Percentiles rank a stretch among this genome's conserved stretches.
phyloP scores from a whole-genome alignment of 2,329 filamentous ascomycete species.

The Hypoxylon sp. region DNA sequence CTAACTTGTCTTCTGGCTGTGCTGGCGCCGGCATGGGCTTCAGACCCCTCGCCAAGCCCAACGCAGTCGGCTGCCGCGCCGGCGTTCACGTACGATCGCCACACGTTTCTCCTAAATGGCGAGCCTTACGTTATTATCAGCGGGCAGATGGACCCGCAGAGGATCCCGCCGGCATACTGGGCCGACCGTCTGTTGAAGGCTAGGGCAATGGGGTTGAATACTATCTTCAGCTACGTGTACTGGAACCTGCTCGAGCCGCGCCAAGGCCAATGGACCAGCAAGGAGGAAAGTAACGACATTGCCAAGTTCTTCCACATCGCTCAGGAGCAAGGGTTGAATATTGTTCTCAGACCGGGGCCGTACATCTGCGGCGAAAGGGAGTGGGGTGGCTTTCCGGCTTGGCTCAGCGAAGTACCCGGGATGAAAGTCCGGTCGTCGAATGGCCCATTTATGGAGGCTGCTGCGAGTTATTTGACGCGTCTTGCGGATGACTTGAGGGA shows the following conservation, averaged over 20 bases:
- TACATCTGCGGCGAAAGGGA: constrained; percentile 66
- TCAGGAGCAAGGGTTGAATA: constrained; percentile 62
- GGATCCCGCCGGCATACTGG: constrained; percentile 64
- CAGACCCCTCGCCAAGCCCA: constrained; percentile 7
- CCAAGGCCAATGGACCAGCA: constrained; percentile 57
- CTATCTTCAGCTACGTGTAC: constrained; percentile 66
- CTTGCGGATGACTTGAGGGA: constrained; percentile 56
- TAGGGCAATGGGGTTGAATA: constrained; percentile 64
- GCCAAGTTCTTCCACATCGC: constrained; percentile 63
- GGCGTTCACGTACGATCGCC: constrained; percentile 59
- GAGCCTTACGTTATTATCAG: constrained; percentile 61
- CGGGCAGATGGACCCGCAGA: constrained; percentile 66
- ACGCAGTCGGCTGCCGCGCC: constrained; percentile 34
- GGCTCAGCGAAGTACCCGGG: constrained; percentile 59
- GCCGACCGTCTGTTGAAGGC: constrained; percentile 61
- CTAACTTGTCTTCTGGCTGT: constrained; percentile 15
- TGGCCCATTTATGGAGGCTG: constrained; percentile 57
- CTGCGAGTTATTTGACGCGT: constrained; percentile 57
- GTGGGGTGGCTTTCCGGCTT: constrained; percentile 65
- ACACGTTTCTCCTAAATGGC: constrained; percentile 59
- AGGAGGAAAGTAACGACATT: constrained; percentile 62
- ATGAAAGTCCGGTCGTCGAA: constrained; percentile 61
- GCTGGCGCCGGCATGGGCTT: constrained; percentile 17
- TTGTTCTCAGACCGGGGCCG: constrained; percentile 63
- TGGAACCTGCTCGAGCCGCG: constrained; percentile 65